These are phyloP conservation scores for Xylaria arbuscula DNA, from an alignment of 2,329 filamentous ascomycete species.

Conservation along the genomic window DNA sequence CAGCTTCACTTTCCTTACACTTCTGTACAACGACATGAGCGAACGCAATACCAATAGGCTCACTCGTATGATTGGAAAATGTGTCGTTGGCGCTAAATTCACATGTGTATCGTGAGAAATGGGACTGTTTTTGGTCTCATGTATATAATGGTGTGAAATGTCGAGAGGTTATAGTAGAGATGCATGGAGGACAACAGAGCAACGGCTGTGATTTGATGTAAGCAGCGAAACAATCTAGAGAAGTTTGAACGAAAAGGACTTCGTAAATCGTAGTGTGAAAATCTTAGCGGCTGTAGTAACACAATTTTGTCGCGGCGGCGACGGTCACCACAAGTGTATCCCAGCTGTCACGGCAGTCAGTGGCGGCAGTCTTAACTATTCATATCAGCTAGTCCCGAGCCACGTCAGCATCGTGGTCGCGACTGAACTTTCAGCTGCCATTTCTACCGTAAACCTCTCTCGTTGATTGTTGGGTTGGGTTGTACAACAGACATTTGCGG, in stretches of 20 bases:
- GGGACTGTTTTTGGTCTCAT: background rate
- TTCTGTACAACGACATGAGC: background rate
- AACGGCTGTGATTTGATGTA: background rate
- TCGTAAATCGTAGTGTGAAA: background rate
- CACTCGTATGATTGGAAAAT: background rate
- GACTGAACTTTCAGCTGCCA: conserved; percentile 1
- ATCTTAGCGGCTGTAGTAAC: background rate
- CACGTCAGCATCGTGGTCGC: conserved; percentile 19
- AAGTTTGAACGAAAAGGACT: background rate
- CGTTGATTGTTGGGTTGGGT: background rate
- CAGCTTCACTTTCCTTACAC: background rate
- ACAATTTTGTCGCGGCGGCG: background rate
- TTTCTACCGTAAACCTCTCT: background rate
- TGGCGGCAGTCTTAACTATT: background rate
- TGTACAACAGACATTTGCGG: background rate
- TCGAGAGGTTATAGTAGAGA: background rate
- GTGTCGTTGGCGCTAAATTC: background rate
- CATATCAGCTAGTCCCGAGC: background rate
- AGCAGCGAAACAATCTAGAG: background rate
- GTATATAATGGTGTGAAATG: too few relatives aligned
- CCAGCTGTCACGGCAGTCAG: background rate
- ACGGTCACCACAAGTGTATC: background rate
- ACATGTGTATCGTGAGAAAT: background rate
- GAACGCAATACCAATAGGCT: background rate
- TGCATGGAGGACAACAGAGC: background rate